Conservation (phyloP, 2,329 filamentous ascomycete genomes). For the Fusarium irregulare region DNA sequence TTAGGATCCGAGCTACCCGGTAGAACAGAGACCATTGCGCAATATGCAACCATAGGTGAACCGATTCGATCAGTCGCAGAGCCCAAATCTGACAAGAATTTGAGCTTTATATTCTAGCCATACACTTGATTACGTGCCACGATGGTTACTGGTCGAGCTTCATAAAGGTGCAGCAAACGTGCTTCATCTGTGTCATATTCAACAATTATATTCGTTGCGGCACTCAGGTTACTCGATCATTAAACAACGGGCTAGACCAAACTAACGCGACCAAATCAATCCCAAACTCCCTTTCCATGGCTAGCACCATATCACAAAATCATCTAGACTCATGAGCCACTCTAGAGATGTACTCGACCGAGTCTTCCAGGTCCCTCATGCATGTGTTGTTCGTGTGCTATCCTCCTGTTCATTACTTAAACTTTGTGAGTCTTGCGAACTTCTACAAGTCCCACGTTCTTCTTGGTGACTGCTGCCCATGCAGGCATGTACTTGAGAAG, state of each 20-base stretch:
- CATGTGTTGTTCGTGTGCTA: not conserved
- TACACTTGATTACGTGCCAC: not conserved
- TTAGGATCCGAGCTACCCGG: conserved; percentile 11
- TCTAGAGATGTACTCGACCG: conserved; percentile 15
- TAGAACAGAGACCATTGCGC: not conserved
- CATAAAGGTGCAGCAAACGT: not conserved
- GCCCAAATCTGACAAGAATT: not conserved
- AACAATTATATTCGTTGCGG: conserved; percentile 8
- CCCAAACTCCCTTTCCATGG: conserved; percentile 30
- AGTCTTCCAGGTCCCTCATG: not conserved
- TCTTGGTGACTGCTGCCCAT: conserved; percentile 84
- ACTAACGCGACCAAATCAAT: conserved; percentile 12
- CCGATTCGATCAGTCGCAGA: not conserved
- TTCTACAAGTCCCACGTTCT: conserved; percentile 82
- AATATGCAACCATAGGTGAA: not conserved
- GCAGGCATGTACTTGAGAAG: conserved; percentile 77
- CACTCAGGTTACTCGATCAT: conserved; percentile 28
- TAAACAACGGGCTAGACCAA: conserved; percentile 15
- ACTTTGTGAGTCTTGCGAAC: conserved; percentile 71
- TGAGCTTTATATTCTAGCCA: not conserved
- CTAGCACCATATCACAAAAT: conserved; percentile 13
- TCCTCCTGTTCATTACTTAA: not conserved
- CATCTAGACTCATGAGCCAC: conserved; percentile 4
- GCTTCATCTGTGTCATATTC: not conserved
- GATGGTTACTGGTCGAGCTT: not conserved